Percentiles rank a stretch among this genome's conserved stretches.
Conservation (phyloP, 2,329 filamentous ascomycete genomes). For the Ophiostoma quercus region DNA sequence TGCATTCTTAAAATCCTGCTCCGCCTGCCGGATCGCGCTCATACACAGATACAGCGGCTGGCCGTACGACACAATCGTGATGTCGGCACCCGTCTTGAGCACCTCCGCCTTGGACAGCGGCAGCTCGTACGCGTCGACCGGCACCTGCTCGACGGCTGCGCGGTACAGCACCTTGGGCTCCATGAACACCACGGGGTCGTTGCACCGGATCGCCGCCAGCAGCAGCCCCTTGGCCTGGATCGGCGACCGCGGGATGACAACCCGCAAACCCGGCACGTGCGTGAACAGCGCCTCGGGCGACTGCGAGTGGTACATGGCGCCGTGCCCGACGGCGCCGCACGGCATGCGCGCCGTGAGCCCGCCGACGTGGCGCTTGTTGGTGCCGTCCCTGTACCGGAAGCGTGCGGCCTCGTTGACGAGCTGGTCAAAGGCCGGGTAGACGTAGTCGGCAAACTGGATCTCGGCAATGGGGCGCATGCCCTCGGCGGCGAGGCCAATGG, state of each 20-base stretch:
- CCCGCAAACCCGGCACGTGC: slow-evolving; percentile 77
- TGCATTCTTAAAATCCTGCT: slow-evolving; percentile 54
- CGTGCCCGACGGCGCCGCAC: slow-evolving; percentile 82
- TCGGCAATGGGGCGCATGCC: slow-evolving; percentile 91
- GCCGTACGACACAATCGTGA: slow-evolving; percentile 84
- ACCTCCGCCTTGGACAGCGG: slow-evolving; percentile 82
- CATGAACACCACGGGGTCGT: slow-evolving; percentile 88
- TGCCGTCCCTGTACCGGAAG: slow-evolving; percentile 69
- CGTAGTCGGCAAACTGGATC: slow-evolving; percentile 93
- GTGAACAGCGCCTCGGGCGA: slow-evolving; percentile 84
- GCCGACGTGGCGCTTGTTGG: slow-evolving; percentile 57
- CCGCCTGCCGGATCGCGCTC: slow-evolving; percentile 67
- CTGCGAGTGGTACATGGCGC: slow-evolving; percentile 82
- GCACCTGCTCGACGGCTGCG: slow-evolving; percentile 86
- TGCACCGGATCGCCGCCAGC: slow-evolving; percentile 68
- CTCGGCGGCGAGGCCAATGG: slow-evolving; percentile 81
- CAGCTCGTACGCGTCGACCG: slow-evolving; percentile 71
- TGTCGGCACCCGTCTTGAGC: slow-evolving; percentile 69
- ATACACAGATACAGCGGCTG: slow-evolving; percentile 83
- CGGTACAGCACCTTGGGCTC: slow-evolving; percentile 92
- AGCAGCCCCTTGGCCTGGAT: slow-evolving; percentile 84
- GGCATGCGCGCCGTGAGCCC: slow-evolving; percentile 88
- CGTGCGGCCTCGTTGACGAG: slow-evolving; percentile 91
- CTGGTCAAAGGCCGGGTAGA: slow-evolving; percentile 90
- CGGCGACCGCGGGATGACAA: slow-evolving; percentile 81